phyloP scores from a whole-genome alignment of 1,284 basidiomycete genomes.

The Inonotus hispidus region DNA sequence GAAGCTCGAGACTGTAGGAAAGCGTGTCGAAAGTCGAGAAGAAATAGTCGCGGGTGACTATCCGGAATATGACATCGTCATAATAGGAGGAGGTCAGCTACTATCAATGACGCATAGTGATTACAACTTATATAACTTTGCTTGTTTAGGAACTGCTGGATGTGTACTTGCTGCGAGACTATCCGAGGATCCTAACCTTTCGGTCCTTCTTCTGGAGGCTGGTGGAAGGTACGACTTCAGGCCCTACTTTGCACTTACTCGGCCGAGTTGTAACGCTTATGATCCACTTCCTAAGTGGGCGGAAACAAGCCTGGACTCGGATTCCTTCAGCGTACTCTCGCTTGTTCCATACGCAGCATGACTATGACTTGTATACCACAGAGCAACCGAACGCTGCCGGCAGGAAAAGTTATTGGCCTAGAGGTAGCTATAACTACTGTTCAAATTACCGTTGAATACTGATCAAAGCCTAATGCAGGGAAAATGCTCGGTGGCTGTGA shows the following conservation, averaged over 20 bases:
- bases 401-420: constrained; percentile 16
- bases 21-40: background rate
- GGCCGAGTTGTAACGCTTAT: background rate
- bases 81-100: constrained; percentile 19
- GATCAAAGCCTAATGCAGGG: background rate
- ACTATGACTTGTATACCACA: constrained; percentile 13
- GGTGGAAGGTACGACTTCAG: constrained; percentile 16
- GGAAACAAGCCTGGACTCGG: background rate
- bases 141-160: constrained; percentile 31
- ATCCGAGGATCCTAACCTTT: constrained; percentile 31
- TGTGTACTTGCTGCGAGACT: constrained; percentile 37
- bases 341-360: constrained; percentile 7
- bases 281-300: constrained; percentile 3
- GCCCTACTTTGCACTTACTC: background rate
- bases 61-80: constrained; percentile 18
- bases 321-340: constrained; percentile 7
- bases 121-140: background rate
- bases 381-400: constrained; percentile 13
- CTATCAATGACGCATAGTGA: background rate
- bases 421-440: constrained; percentile 2
- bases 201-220: constrained; percentile 23
- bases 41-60: background rate
- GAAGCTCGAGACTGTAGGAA: constrained; percentile 4
- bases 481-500: constrained; percentile 19
- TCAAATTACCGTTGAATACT: background rate